phyloP scores from a whole-genome alignment of 2,329 filamentous ascomycete genomes.

The Curvularia verruculosa region DNA sequence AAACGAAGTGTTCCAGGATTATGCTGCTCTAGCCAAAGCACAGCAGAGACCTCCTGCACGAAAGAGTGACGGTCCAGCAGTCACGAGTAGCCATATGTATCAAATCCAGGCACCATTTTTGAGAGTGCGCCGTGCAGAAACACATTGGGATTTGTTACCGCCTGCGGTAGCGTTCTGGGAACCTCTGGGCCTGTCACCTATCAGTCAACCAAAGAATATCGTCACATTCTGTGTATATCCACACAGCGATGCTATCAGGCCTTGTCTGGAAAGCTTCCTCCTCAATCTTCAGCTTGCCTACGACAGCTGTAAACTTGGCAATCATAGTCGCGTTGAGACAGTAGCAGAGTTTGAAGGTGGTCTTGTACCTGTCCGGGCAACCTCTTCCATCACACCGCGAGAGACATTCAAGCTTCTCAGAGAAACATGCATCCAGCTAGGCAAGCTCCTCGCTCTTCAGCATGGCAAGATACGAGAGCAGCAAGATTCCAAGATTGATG shows the following conservation, averaged over 20 bases:
- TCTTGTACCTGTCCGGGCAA: constrained; percentile 40
- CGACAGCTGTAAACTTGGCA: constrained; percentile 74
- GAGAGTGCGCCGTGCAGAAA: constrained; percentile 72
- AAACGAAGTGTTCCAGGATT: constrained; percentile 55
- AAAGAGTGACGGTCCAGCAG: constrained; percentile 38
- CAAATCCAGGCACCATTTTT: constrained; percentile 72
- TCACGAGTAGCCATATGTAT: constrained; percentile 40
- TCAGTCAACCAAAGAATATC: constrained; percentile 73
- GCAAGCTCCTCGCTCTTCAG: constrained; percentile 48
- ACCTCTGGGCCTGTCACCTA: constrained; percentile 74
- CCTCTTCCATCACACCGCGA: constrained; percentile 23
- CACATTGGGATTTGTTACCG: constrained; percentile 73
- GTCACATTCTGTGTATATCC: constrained; percentile 74
- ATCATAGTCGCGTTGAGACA: constrained; percentile 57
- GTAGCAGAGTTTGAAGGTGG: constrained; percentile 47
- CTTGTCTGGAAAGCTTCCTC: constrained; percentile 68
- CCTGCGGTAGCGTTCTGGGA: constrained; percentile 83
- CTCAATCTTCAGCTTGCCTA: constrained; percentile 72
- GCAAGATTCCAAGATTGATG: constrained; percentile 58
- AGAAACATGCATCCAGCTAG: constrained; percentile 49
- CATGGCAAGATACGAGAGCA: constrained; percentile 45
- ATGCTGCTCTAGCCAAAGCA: constrained; percentile 41
- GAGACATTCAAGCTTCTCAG: constrained; percentile 39
- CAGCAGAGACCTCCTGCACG: constrained; percentile 43
- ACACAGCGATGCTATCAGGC: constrained; percentile 65